These are phyloP conservation scores for Boletus rex-veris DNA, from an alignment of 768 basidiomycete species.

Conservation along the genomic window DNA sequence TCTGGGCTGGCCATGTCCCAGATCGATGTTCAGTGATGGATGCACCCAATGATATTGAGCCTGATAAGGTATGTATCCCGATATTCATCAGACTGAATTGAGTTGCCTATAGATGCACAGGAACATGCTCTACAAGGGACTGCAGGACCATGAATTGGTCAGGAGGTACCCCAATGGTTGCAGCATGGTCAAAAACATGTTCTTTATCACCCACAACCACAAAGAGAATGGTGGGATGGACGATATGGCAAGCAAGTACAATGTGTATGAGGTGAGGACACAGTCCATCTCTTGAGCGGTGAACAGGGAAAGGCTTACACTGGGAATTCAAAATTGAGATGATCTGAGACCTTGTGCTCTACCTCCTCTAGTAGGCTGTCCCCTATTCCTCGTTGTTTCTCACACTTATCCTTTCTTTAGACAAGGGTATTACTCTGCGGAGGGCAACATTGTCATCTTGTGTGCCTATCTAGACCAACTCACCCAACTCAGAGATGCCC, in stretches of 20 bases:
- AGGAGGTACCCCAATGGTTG: slow-evolving; percentile 49
- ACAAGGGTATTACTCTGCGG: slow-evolving; percentile 45
- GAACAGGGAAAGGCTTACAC: slow-evolving; percentile 5
- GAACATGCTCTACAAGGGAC: slow-evolving; percentile 55
- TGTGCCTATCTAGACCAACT: slow-evolving; percentile 54
- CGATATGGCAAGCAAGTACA: slow-evolving; percentile 65
- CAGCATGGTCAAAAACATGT: slow-evolving; percentile 62
- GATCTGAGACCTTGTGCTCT: slow-evolving; percentile 51
- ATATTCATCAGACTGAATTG: background rate
- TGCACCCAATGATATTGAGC: slow-evolving; percentile 67
- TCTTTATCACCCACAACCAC: slow-evolving; percentile 63
- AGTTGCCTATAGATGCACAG: slow-evolving; percentile 25
- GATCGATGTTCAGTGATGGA: slow-evolving; percentile 69
- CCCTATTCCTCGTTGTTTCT: background rate
- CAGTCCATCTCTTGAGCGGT: background rate
- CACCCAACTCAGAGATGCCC: slow-evolving; percentile 40
- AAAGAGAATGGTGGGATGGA: slow-evolving; percentile 56
- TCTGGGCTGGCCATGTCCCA: slow-evolving; percentile 62
- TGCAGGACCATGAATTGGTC: slow-evolving; percentile 58
- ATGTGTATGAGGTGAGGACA: slow-evolving; percentile 68
- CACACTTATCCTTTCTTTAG: slow-evolving; percentile 21
- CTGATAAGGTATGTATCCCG: slow-evolving; percentile 30
- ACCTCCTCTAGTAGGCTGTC: slow-evolving; percentile 39
- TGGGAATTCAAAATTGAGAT: slow-evolving; percentile 34
- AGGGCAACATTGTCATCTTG: slow-evolving; percentile 52